A percentile compares a stretch with the other conserved stretches of the same genome.
Conservation (phyloP, 495 filamentous ascomycete species). For the Annulohypoxylon stygium region DNA sequence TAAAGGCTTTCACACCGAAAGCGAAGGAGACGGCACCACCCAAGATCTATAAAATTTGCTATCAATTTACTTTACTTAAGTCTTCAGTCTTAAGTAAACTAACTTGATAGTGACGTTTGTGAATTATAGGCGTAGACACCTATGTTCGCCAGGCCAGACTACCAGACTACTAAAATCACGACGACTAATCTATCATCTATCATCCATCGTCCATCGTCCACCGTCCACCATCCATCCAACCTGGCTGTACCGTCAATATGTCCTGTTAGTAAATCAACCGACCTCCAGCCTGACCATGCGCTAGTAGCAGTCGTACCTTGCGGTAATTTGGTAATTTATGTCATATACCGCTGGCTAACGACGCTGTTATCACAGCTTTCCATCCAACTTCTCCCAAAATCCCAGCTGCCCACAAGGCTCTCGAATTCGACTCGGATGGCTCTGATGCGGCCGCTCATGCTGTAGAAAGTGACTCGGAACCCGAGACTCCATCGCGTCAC, state of each 20-base stretch:
- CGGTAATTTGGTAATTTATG: background rate
- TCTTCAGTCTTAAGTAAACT: background rate
- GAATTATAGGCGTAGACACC: too few species aligned
- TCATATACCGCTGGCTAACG: slow-evolving; percentile 36
- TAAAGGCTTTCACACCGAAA: background rate
- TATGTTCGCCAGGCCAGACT: too few species aligned
- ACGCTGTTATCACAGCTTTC: slow-evolving; percentile 35
- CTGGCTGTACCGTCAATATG: slow-evolving; percentile 26
- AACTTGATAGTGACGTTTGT: too few species aligned
- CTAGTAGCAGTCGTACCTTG: background rate
- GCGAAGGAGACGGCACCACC: background rate
- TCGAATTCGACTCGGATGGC: slow-evolving; percentile 49
- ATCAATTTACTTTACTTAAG: background rate
- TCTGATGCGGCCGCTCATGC: slow-evolving; percentile 42
- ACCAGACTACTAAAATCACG: background rate
- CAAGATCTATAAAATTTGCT: background rate
- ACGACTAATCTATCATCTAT: background rate
- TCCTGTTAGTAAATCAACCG: slow-evolving; percentile 37
- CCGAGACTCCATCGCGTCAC: slow-evolving; percentile 20
- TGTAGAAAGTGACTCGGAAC: slow-evolving; percentile 41
- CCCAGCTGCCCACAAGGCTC: slow-evolving; percentile 38
- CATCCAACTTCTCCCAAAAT: slow-evolving; percentile 43
- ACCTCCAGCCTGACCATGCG: background rate
- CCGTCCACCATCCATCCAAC: slow-evolving; percentile 9
- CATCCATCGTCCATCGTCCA: slow-evolving; percentile 4